Evolutionary conservation across 2,329 filamentous ascomycete genomes (phyloP), one percentile per base, ranked within the genome.

Genomic region (Cordyceps cateniannulata): DNA sequence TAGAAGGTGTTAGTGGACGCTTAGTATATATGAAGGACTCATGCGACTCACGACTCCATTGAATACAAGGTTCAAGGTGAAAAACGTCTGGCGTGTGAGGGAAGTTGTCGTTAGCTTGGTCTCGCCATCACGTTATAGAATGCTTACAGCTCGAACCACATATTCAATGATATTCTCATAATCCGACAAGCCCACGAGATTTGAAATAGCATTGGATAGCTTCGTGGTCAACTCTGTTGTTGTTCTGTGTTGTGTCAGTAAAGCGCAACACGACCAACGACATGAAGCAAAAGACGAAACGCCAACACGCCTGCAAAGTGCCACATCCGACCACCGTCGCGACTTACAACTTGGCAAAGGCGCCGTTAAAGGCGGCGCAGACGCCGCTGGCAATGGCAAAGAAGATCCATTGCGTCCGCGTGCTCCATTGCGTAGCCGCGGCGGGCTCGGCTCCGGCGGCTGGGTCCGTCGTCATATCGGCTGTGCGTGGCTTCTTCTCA

Each of bases 351-450:
- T 93, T 95, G 0, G 90, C 90, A 77, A 93, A 92, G 5, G 90
- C 86, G 62, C 90, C 90, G 67, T 95, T 95, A 66, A 90, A 87
- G 24, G 90, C 89, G 35, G 90, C 90, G 69, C 89, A 93, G 58
- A 83, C 85, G 63, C 90, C 90, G 69, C 88, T 91, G 53, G 87
- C 84, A 47, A 93, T 72, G 47, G 90, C 88, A 64, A 89, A 81
- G 55, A 87, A 75, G 63, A 93, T 81, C 86, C 86, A 89, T 65
- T 82, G 79, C 32, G 70, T 66, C 14, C 68, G 69, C 27, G 65
- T 76, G 66, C 67, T 73, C 74, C 64, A 73, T 64, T 49, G 35
- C 16, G 9, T 27, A 5, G 48, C 16, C 58, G n/a, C 53, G 35
- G 61, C 59, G 40, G 57, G 14, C 53, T 57, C 59, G 49, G 40